Evolutionary conservation across 139 green algal species (phyloP), one percentile per base, ranked within the genome.

Genomic region (Micractinium conductrix): DNA sequence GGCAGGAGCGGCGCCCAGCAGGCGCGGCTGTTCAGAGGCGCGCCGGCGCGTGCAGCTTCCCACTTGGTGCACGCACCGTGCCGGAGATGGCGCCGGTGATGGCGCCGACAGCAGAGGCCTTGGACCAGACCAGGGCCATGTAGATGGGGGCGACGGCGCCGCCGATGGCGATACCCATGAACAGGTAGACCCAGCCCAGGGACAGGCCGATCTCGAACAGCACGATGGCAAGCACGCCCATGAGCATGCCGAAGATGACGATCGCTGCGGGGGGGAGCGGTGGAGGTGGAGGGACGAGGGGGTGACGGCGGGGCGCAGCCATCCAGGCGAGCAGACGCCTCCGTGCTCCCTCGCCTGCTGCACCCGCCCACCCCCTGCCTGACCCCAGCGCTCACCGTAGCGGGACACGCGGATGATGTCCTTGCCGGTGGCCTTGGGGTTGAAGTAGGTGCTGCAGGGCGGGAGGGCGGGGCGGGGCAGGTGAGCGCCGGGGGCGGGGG

Each of bases 161-260:
- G 60, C 96, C 95, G 72, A 99, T 96, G 43, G 97, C 85, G 48
- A 98, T 91, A 48, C 95, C 95, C 94, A 96, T 97, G 80, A 90
- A 88, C 73, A 82, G 76, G 76, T 82, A 82, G 53, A 97, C 93
- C 91, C 94, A 97, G 84, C 90, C 91, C 7, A 96, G 88, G 60
- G 81, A 92, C 19, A 98, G 86, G 28, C 91, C 86, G 1, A 97
- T 87, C 76, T 96, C 86, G 28, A 97, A 88, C 58, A 98, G 92
- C 43, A 95, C 87, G 78, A 98, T 92, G 38, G 95, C 90, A 22
- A 98, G 85, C 44, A 95, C 87, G 62, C 95, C 94, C 87, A 93
- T 93, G 79, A 95, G 84, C 33, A 92, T 44, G 35, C 93, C 93
- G 45, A 96, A 98, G n/a, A 89, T 37, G 38, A 97, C 67, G 10